Base-by-base conservation (phyloP, 148 eudicot species). In the Silene uniflora region DNA sequence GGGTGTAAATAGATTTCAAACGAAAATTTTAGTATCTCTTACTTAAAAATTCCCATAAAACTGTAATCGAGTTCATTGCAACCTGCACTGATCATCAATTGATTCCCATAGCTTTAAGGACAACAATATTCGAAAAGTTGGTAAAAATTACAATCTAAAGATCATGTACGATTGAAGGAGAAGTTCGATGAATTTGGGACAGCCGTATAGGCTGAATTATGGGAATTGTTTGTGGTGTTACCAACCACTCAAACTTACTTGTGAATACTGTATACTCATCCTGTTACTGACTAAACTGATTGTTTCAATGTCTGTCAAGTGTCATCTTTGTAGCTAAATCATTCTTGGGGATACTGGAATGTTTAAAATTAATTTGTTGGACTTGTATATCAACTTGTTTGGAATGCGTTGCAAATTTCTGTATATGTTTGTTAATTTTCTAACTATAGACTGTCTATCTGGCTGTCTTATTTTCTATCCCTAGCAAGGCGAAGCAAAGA, bases 401-500 rank as follows among this genome's bases (percentile, higher is more conserved):
- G 55, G 71, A 39, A 21, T 19, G 22, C 14, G 11, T 44, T 52
- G 21, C 24, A 14, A 25, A 49, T 23, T 17, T 35, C 9, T 54
- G 58, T 17, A 17, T 14, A 52, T 71, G 42, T 22, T 5, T 16
- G 60, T 9, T 10, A 13, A 5, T 14, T 69, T 49, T 77, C 7
- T 49, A 39, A 72, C 35, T 3, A 39, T 46, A 54, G 27, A 32
- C 19, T 70, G 42, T 77, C 22, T 75, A 11, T 70, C 56, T 35
- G 59, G 64, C 71, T 60, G 65, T 74, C 54, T 60, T 59, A 13
- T 44, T 68, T 77, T 62, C 39, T 67, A 49, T 67, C 24, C 73
- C 66, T 78, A 95, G 99, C 99, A 90, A 88, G 99, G 97, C 79
- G 99, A 95, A 85, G 99, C 96, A 60, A 95, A 90, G 88, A 95